Conservation (phyloP, 2,329 filamentous ascomycete species). For the Colletotrichum sp. region DNA sequence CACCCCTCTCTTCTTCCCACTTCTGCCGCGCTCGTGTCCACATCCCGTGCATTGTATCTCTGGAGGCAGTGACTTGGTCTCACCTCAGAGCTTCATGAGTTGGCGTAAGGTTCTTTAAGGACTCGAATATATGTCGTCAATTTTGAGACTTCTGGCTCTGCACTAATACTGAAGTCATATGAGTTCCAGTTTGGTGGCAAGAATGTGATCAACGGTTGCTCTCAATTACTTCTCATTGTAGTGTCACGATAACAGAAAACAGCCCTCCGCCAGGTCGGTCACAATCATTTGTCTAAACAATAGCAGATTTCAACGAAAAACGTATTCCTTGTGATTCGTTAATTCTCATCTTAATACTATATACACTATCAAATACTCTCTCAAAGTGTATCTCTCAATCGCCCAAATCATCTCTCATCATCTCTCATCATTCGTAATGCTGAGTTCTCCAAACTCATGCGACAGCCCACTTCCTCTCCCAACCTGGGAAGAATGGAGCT, state of each 20-base stretch:
- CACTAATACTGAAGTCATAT: fast-evolving
- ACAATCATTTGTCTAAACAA: fast-evolving
- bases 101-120: not conserved
- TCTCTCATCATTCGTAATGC: not conserved
- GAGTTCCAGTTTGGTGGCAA: not conserved
- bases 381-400: not conserved
- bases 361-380: not conserved
- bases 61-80: not conserved
- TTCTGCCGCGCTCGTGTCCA: not conserved
- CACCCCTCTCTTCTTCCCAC: not conserved
- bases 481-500: constrained; percentile 77
- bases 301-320: not conserved
- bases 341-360: not conserved
- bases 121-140: not conserved
- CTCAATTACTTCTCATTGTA: not conserved
- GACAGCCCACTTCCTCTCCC: constrained; percentile 73
- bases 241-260: not conserved
- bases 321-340: no score
- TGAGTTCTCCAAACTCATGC: not conserved
- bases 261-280: not conserved
- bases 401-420: not conserved
- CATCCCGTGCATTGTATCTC: not conserved
- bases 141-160: not conserved
- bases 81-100: not conserved
- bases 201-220: not conserved